A percentile compares a stretch with the other conserved stretches of the same genome.
phyloP scores from a whole-genome alignment of 1,284 basidiomycete genomes.

The Malassezia brasiliensis region DNA sequence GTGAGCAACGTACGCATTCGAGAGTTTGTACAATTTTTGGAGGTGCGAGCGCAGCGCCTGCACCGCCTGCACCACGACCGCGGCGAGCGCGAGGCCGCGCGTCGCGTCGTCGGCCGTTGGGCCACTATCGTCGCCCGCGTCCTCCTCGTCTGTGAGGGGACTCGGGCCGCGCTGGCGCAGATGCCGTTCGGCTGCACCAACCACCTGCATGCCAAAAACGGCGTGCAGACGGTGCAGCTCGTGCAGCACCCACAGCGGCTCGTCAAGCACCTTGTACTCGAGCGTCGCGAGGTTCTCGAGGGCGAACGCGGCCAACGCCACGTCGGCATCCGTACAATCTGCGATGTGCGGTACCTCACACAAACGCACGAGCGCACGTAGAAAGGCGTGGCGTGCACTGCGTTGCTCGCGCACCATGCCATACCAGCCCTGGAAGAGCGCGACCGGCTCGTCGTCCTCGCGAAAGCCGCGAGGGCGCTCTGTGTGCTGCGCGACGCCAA shows the following conservation, averaged over 20 bases:
- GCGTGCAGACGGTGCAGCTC: slow-evolving; percentile 70
- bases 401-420: slow-evolving; percentile 78
- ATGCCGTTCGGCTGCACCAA: neutral
- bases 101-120: neutral
- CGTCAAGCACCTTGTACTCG: slow-evolving; percentile 89
- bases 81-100: slow-evolving; percentile 23
- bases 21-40: slow-evolving; percentile 32
- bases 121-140: neutral
- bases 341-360: slow-evolving; percentile 59
- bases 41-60: slow-evolving; percentile 37
- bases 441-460: slow-evolving; percentile 55
- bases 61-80: slow-evolving; percentile 24
- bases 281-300: slow-evolving; percentile 84
- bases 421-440: slow-evolving; percentile 81
- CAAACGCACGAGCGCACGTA: slow-evolving; percentile 68
- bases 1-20: slow-evolving; percentile 20
- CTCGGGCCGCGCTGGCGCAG: slow-evolving; percentile 26
- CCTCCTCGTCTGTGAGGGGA: slow-evolving; percentile 15
- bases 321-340: slow-evolving; percentile 19
- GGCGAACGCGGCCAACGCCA: slow-evolving; percentile 73
- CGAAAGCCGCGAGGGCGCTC: neutral
- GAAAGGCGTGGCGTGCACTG: slow-evolving; percentile 69
- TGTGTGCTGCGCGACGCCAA: slow-evolving; percentile 53
- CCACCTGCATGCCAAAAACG: slow-evolving; percentile 69
- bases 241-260: slow-evolving; percentile 73